Evolutionary conservation across 805 yeast species (phyloP).

Genomic region (Lachancea mirantina): DNA sequence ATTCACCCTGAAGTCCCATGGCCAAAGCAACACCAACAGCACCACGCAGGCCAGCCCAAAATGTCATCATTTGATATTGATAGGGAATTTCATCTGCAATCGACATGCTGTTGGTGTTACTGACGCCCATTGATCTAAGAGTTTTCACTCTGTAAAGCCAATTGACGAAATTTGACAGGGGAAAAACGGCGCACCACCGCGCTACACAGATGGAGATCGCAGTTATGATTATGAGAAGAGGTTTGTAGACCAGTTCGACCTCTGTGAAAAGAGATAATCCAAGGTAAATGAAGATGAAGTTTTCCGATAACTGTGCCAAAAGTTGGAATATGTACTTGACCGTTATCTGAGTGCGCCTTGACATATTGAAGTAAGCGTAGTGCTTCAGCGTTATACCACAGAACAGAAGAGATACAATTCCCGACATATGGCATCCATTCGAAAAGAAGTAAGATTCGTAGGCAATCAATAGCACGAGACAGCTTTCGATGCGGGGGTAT

Average conservation of each 20-base stretch:
- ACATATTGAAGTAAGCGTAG: slow-evolving; percentile 96
- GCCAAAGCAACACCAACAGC: slow-evolving; percentile 99
- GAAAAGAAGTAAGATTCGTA: slow-evolving; percentile 96
- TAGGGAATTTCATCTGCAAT: slow-evolving; percentile 87
- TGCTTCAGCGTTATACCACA: slow-evolving; percentile 96
- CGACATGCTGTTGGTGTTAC: slow-evolving; percentile 21
- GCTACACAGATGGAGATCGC: slow-evolving; percentile 88
- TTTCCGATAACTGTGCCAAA: slow-evolving; percentile 90
- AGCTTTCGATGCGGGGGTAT: slow-evolving; percentile 95
- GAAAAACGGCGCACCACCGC: slow-evolving; percentile 96
- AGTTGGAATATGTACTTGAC: slow-evolving; percentile 91
- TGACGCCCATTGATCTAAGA: slow-evolving; percentile 38
- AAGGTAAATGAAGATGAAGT: slow-evolving; percentile 89
- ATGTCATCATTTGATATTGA: slow-evolving; percentile 96
- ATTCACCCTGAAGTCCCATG: slow-evolving; percentile 93
- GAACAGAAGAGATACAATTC: slow-evolving; percentile 87
- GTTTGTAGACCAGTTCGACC: slow-evolving; percentile 91
- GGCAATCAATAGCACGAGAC: slow-evolving; percentile 82
- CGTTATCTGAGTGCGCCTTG: slow-evolving; percentile 93
- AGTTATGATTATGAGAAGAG: slow-evolving; percentile 83
- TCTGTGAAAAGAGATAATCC: slow-evolving; percentile 94
- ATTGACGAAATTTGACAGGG: slow-evolving; percentile 77
- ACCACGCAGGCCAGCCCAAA: slow-evolving; percentile 99
- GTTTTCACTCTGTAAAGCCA: slow-evolving; percentile 61
- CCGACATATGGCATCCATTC: slow-evolving; percentile 99